phyloP scores from a whole-genome alignment of 1,284 basidiomycete genomes.

The Tilletia setariae region DNA sequence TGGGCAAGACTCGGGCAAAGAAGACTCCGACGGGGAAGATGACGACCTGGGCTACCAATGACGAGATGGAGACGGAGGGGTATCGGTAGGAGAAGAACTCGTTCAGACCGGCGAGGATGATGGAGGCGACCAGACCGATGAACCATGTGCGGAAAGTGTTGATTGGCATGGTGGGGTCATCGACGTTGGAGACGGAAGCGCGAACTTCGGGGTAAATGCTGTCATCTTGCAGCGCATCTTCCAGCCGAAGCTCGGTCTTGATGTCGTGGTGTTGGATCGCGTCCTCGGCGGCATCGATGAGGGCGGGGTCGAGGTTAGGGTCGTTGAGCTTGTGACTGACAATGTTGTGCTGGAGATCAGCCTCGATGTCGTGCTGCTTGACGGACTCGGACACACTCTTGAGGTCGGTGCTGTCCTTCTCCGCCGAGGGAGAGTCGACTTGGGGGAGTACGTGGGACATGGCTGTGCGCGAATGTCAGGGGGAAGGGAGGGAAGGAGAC shows the following conservation, averaged over 20 bases:
- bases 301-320: conserved; percentile 24
- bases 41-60: conserved; percentile 17
- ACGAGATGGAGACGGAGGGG: conserved; percentile 15
- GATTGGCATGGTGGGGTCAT: conserved; percentile 63
- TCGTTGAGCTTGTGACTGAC: conserved; percentile 23
- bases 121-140: conserved; percentile 16
- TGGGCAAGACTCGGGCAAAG: conserved; percentile 59
- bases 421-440: background rate
- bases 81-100: conserved; percentile 62
- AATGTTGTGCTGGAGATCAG: conserved; percentile 28
- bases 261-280: conserved; percentile 24
- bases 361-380: conserved; percentile 32
- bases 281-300: conserved; percentile 22
- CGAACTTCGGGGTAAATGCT: conserved; percentile 28
- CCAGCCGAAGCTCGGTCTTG: conserved; percentile 24
- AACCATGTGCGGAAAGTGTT: conserved; percentile 65
- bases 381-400: conserved; percentile 11
- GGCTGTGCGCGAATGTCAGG: too few species aligned
- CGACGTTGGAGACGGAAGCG: conserved; percentile 56
- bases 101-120: conserved; percentile 58
- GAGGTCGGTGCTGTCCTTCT: background rate
- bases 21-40: conserved; percentile 13
- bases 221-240: conserved; percentile 37
- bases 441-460: too few species aligned
- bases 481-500: too few species aligned